Base-by-base conservation (phyloP, 805 yeast species). In the Spathaspora arborariae region DNA sequence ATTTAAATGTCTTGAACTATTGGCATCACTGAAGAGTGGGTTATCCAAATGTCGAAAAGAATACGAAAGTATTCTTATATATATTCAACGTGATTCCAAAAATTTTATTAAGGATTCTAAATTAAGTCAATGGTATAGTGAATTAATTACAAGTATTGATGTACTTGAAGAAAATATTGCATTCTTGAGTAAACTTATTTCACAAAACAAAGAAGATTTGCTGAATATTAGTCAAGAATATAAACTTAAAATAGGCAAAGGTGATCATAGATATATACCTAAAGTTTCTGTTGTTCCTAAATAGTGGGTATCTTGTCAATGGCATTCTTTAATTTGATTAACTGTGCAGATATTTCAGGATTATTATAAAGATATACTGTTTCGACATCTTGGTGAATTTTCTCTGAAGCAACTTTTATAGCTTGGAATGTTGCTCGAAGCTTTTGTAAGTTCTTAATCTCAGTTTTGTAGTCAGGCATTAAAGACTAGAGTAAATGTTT, bases 341-440 rank as follows among this genome's bases (percentile, higher is more conserved):
- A 26, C 35, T 51, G 26, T 16, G 41, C 47, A 8, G 27, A 21
- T 9, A 48, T 30, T 37, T 56, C 46, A 18, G 35, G 38, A 5
- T 54, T 56, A 38, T 63, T 59, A 26, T 53, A 53, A 8, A 39
- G 50, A 8, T 46, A 41, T 1, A 62, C 63, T 4, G 51, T 44
- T 19, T 48, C 46, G 8, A 67, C 52, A 42, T 67, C 72, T 20
- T 51, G 43, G 41, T 59, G 51, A n/a, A 67, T 59, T 20, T 53
- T 59, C 15, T 56, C 56, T 2, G 67, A 59, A 18, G 69, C 51
- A 40, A 56, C 62, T 19, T 64, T 57, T 6, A 67, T 53, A 4
- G 58, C 57, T 50, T 65, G 68, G 5, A 66, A 50, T 10, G 64
- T 55, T 18, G 68, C 64, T 33, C 72, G 40, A 34, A 64, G 50